Conservation (phyloP, 495 filamentous ascomycete genomes). For the Aspergillus baeticus region DNA sequence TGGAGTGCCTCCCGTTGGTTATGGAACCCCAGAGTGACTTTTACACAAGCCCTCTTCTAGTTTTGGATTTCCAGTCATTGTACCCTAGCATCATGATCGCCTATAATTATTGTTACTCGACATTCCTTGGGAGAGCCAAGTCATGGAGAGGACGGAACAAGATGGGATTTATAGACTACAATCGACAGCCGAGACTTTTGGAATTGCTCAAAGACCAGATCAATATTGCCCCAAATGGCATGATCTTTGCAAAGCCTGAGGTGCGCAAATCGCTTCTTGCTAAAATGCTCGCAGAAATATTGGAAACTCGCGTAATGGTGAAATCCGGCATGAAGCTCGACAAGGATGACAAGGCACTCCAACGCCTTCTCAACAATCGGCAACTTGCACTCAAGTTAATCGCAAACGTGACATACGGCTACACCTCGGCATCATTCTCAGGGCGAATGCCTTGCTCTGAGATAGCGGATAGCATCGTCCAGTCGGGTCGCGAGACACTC, state of each 20-base stretch:
- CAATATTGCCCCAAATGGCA: slow-evolving; percentile 93
- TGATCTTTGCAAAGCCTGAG: slow-evolving; percentile 86
- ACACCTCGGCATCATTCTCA: slow-evolving; percentile 93
- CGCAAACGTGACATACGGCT: slow-evolving; percentile 97
- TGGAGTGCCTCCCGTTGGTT: slow-evolving; percentile 92
- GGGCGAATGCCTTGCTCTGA: slow-evolving; percentile 97
- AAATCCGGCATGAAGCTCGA: slow-evolving; percentile 96
- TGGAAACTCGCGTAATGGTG: slow-evolving; percentile 97
- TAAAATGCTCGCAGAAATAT: slow-evolving; percentile 94
- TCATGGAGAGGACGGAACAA: slow-evolving; percentile 90
- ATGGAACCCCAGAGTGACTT: slow-evolving; percentile 98
- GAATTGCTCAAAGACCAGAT: slow-evolving; percentile 80
- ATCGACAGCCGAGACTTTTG: slow-evolving; percentile 69
- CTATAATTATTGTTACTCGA: slow-evolving; percentile 99
- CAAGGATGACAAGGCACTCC: slow-evolving; percentile 83
- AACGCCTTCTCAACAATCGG: slow-evolving; percentile 87
- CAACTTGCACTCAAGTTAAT: slow-evolving; percentile 96
- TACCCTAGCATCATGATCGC: slow-evolving; percentile 99
- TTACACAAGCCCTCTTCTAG: slow-evolving; percentile 84
- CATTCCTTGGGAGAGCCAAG: slow-evolving; percentile 81
- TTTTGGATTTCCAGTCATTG: slow-evolving; percentile 93
- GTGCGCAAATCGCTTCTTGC: slow-evolving; percentile 88
- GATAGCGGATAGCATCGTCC: slow-evolving; percentile 97
- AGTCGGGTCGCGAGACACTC: slow-evolving; percentile 89
- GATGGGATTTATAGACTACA: slow-evolving; percentile 88